Evolutionary conservation across 2,329 filamentous ascomycete species (phyloP), one percentile per base, ranked within the genome.

Genomic region (Ceratocystis variospora): DNA sequence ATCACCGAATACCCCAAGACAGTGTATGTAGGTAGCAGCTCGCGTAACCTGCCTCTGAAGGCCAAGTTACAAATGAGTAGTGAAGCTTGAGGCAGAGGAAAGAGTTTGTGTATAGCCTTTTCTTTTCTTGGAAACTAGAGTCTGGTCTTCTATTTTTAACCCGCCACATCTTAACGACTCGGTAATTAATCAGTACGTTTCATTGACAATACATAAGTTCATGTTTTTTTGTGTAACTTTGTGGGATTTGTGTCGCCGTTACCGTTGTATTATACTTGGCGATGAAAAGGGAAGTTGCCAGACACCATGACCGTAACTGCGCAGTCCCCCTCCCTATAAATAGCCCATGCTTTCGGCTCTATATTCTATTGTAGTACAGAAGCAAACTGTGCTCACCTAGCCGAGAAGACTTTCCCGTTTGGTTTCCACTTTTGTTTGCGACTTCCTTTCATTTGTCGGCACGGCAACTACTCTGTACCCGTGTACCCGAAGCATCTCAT

Each of bases 1-100:
- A 71, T 84, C n/a, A 79, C 76, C 7, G 70, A 76, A 19, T 71
- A 75, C 61, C 72, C 77, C 66, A 85, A 85, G 78, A 83, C 74
- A 65, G 78, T 82, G 12, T 82, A 74, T 68, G 80, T 85, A 6
- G 82, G 82, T 2, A 76, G 78, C 70, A 83, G 80, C 71, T 84
- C 81, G 66, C 76, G 82, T 62, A 78, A 84, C 71, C 72, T 85
- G 72, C 78, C 78, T 1, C 75, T 84, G 44, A 73, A 69, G 46
- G 75, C 74, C n/a, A 66, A 66, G n/a, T 71, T 73, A 22, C 28
- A 68, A 22, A n/a, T 55, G 68, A 59, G 67, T 65, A 57, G 33
- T 5, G 5, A n/a, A 6, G 10, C 2, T 5, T 44, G 15, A 57
- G 33, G 31, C 19, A 17, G 37, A 22, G 41, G 12, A 10, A 15